Base-by-base conservation (phyloP, 2,329 filamentous ascomycete genomes). In the Colletotrichum camelliae region DNA sequence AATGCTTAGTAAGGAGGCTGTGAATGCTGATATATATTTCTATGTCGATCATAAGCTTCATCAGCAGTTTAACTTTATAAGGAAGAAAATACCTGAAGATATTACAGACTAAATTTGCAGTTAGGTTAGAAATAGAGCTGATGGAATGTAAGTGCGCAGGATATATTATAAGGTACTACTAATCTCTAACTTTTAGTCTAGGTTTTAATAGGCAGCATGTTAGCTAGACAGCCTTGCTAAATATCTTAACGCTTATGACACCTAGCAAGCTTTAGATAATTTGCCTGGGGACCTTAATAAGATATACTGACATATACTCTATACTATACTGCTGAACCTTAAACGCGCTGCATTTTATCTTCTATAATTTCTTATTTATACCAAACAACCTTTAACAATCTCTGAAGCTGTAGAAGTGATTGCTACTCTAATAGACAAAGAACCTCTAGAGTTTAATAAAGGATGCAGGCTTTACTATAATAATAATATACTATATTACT, bases 391-490 rank as follows among this genome's bases (percentile, higher is more conserved):
- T 39, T 57, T 82, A 4, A 72, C 0, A 4, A 16, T 80, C 3
- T 4, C 39, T 1, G 79, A 81, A 62, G 81, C 80, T 37, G 43
- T 74, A 8, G 79, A 82, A 7, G 57, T 82, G 13, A 72, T 82
- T 66, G 80, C 79, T 1, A 80, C 77, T 13, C n/a, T 77, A 7
- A 74, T 77, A 15, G 78, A 79, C 2, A 8, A 37, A 9, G 70
- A 78, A 9, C 16, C 55, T 6, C 48, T 13, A 33, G 35, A 71
- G 4, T 79, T 80, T 67, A 21, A 79, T n/a, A 18, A 64, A 12
- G 24, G 66, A 7, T n/a, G 67, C 27, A 61, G 79, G 71, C 57
- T 78, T 4, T 75, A 70, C 24, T 3, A 6, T 4, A 37, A 71
- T 1, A 10, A 7, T 0, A 37, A 78, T 1, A 24, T 79, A 35